Conservation (phyloP, 805 yeast species). For the Saturnispora silvae region DNA sequence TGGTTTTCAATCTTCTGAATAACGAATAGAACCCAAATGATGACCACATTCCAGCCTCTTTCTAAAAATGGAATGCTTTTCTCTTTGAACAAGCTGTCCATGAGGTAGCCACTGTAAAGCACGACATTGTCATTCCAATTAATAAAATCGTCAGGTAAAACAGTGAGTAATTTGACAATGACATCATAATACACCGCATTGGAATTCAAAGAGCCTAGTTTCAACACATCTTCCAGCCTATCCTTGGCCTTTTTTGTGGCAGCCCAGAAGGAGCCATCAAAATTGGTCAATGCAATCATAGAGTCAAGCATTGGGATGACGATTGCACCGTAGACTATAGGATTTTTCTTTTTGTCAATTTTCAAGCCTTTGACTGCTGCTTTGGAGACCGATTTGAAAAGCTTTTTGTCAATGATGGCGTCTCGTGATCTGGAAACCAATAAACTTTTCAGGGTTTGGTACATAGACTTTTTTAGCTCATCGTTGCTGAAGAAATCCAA, state of each 20-base stretch:
- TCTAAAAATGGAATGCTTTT: constrained; percentile 14
- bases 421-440: constrained; percentile 16
- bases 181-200: constrained; percentile 37
- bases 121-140: constrained; percentile 9
- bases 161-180: constrained; percentile 11
- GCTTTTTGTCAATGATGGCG: constrained; percentile 18
- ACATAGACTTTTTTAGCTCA: constrained; percentile 33
- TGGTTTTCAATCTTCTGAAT: constrained; percentile 1
- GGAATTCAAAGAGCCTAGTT: constrained; percentile 45
- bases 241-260: constrained; percentile 37
- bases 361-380: constrained; percentile 35
- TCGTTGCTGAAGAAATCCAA: constrained; percentile 33
- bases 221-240: constrained; percentile 36
- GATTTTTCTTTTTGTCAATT: constrained; percentile 24
- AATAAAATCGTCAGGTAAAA: constrained; percentile 18
- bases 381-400: constrained; percentile 33
- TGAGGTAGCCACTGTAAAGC: constrained; percentile 13
- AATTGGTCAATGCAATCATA: constrained; percentile 32
- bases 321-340: constrained; percentile 34
- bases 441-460: constrained; percentile 27
- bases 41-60: constrained; percentile 22
- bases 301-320: constrained; percentile 41
- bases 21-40: constrained; percentile 9
- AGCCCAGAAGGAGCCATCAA: constrained; percentile 42
- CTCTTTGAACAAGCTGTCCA: constrained; percentile 18